Conservation (phyloP, 202 grass and related monocot species). For the Eragrostis tef region DNA sequence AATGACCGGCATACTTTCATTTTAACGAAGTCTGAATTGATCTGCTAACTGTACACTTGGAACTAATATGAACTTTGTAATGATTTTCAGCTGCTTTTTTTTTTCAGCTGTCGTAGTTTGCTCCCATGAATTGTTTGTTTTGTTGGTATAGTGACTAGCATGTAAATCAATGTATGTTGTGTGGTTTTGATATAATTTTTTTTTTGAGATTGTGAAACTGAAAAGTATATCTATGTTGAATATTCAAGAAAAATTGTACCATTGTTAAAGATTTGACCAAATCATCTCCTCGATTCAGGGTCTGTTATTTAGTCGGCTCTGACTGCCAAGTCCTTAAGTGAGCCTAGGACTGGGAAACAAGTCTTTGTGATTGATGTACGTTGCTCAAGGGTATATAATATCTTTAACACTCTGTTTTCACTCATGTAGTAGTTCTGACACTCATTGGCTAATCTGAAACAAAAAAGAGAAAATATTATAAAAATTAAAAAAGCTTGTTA, state of each 20-base stretch:
- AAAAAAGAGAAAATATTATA: not conserved
- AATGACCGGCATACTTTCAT: not conserved
- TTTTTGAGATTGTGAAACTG: constrained; percentile 15
- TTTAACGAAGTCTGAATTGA: not conserved
- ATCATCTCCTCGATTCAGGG: not conserved
- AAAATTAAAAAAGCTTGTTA: not conserved
- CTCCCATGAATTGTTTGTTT: not conserved
- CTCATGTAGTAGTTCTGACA: constrained; percentile 13
- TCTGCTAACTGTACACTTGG: not conserved
- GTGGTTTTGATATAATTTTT: not conserved
- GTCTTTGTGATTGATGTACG: not conserved
- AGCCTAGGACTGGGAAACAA: not conserved
- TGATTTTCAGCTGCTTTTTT: not conserved
- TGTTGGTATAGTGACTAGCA: constrained; percentile 27
- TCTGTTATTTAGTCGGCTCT: not conserved
- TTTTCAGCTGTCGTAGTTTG: not conserved
- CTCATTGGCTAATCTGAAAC: not conserved
- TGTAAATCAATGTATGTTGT: constrained; percentile 47
- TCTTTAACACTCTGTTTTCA: constrained; percentile 8
- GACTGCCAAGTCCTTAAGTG: not conserved
- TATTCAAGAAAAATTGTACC: not conserved
- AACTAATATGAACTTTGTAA: not conserved
- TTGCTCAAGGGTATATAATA: not conserved
- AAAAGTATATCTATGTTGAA: not conserved
- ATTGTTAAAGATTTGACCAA: not conserved